Evolutionary conservation across 768 basidiomycete species (phyloP).

Genomic region (Lactarius pseudohatsudake): DNA sequence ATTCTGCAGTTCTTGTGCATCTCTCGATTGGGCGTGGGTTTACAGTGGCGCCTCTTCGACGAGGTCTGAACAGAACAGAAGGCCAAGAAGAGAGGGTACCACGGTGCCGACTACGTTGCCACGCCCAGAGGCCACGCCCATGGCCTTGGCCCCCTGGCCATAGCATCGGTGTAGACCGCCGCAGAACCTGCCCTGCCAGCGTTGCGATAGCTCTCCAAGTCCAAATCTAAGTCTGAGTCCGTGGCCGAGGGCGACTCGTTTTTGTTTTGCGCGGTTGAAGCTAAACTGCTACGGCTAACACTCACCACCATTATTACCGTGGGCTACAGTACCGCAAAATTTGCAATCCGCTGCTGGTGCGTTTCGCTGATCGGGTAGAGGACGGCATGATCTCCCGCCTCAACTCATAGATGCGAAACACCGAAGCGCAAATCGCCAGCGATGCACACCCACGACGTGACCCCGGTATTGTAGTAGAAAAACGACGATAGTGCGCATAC

Average conservation of each 20-base stretch:
- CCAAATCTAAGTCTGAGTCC: neutral
- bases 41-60: neutral
- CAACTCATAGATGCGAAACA: neutral
- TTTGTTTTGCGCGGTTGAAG: neutral
- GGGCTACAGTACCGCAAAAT: neutral
- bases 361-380: neutral
- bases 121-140: neutral
- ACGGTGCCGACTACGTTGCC: neutral
- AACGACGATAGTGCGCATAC: neutral
- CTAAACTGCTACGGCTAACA: neutral
- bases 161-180: neutral
- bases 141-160: neutral
- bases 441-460: neutral
- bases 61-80: neutral
- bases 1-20: neutral
- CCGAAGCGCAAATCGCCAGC: constrained; percentile 1
- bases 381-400: neutral
- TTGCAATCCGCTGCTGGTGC: neutral
- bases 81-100: neutral
- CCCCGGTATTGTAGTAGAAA: neutral
- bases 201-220: neutral
- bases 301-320: neutral
- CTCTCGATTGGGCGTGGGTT: neutral
- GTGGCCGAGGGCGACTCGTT: neutral
- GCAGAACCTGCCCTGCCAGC: neutral